These are phyloP conservation scores for Funneliformis geosporum DNA, from an alignment of 192 early-diverging fungal species.

Conservation along the genomic window DNA sequence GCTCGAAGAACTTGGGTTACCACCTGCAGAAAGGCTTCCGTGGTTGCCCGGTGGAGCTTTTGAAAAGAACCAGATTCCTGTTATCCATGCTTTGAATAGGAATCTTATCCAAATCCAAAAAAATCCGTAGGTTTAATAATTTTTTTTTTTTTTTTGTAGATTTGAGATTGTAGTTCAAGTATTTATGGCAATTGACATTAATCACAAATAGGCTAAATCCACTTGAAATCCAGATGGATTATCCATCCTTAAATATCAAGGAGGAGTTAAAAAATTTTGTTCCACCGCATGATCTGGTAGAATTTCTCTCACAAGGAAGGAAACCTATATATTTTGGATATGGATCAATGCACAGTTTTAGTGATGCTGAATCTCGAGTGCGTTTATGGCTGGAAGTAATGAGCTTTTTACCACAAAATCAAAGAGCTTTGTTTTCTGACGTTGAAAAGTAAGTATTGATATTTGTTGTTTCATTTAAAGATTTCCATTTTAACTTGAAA, in stretches of 20 bases:
- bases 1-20: conserved; percentile 3
- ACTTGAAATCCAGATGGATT: not conserved
- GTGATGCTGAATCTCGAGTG: not conserved
- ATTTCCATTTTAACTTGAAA: not conserved
- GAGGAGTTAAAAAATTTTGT: not conserved
- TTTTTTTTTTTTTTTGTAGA: not conserved
- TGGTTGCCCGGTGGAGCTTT: conserved; percentile 14
- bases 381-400: not conserved
- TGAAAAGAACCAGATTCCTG: not conserved
- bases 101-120: not conserved
- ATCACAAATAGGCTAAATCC: not conserved
- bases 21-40: not conserved
- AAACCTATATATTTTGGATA: conserved; percentile 24
- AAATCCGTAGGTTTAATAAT: conserved; percentile 5
- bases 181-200: not conserved
- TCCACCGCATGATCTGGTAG: not conserved
- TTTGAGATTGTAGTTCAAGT: not conserved
- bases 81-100: not conserved
- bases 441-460: not conserved
- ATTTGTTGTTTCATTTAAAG: not conserved
- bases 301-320: not conserved
- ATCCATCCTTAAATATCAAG: conserved; percentile 1
- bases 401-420: not conserved
- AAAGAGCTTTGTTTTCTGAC: conserved; percentile 9
- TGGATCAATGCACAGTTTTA: conserved; percentile 1